These are phyloP conservation scores for Pleurotus citrinopileatus DNA, from an alignment of 768 basidiomycete genomes.

Conservation along the genomic window DNA sequence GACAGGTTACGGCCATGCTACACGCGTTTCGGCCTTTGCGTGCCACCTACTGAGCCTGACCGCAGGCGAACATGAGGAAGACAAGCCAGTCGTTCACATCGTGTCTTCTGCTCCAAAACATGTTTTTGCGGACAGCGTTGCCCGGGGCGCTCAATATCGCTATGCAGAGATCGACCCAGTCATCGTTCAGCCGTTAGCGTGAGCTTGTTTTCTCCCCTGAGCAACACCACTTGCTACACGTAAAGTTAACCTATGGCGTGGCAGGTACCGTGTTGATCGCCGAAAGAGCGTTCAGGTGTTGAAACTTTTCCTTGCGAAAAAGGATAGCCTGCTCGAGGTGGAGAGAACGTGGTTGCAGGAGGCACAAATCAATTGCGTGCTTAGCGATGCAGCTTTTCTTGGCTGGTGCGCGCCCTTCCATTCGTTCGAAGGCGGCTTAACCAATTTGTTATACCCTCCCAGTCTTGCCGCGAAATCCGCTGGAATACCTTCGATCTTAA, in stretches of 20 bases:
- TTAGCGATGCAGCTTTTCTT: conserved; percentile 78
- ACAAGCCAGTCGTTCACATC: conserved; percentile 52
- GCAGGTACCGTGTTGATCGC: conserved; percentile 71
- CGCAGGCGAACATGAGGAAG: conserved; percentile 16
- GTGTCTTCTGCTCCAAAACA: conserved; percentile 73
- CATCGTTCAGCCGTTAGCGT: conserved; percentile 80
- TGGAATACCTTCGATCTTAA: conserved; percentile 64
- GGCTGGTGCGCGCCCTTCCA: conserved; percentile 54
- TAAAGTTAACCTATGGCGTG: conserved; percentile 9
- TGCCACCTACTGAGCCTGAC: conserved; percentile 51
- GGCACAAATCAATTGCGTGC: conserved; percentile 52
- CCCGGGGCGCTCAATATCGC: conserved; percentile 62
- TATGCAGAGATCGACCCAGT: conserved; percentile 76
- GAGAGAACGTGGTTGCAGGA: conserved; percentile 59
- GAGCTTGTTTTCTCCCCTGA: conserved; percentile 22
- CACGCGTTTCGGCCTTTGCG: conserved; percentile 74
- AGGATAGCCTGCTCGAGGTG: conserved; percentile 49
- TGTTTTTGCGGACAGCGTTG: conserved; percentile 66
- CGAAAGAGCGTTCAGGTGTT: conserved; percentile 65
- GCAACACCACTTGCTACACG: background rate
- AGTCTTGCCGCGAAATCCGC: conserved; percentile 66
- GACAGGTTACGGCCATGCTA: conserved; percentile 83
- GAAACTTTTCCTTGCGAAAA: conserved; percentile 50
- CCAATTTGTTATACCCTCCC: background rate
- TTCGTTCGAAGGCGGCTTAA: background rate